phyloP scores from a whole-genome alignment of 2,329 filamentous ascomycete genomes.

The Epichloe baconii region DNA sequence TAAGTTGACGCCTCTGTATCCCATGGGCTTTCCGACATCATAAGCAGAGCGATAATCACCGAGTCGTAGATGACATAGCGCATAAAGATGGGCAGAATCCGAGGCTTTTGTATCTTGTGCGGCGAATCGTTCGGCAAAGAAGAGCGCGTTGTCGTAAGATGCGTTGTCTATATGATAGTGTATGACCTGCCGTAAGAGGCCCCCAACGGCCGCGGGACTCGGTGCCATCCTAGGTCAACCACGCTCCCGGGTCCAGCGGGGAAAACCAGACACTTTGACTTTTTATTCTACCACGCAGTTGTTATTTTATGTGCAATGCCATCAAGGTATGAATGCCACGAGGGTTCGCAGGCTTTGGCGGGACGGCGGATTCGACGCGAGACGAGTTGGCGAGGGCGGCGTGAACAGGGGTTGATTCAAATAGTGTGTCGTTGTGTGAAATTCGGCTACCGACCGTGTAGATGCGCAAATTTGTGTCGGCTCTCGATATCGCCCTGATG shows the following conservation, averaged over 20 bases:
- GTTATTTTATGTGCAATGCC: not conserved
- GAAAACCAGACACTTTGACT: not conserved
- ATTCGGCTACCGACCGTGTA: not conserved
- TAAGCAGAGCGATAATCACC: slow-evolving; percentile 77
- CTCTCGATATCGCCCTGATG: not conserved
- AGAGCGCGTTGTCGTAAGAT: slow-evolving; percentile 78
- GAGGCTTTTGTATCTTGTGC: slow-evolving; percentile 71
- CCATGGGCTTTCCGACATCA: slow-evolving; percentile 63
- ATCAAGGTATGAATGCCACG: slow-evolving; percentile 5
- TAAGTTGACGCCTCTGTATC: slow-evolving; percentile 59
- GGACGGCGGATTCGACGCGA: not conserved
- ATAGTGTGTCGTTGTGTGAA: not conserved
- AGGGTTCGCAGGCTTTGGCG: not conserved
- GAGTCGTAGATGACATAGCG: slow-evolving; percentile 71
- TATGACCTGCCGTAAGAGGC: slow-evolving; percentile 45
- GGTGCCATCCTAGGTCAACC: slow-evolving; percentile 34
- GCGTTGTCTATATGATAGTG: slow-evolving; percentile 78
- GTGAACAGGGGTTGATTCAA: not conserved
- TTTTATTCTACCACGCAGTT: not conserved
- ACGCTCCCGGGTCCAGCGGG: not conserved
- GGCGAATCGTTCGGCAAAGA: slow-evolving; percentile 76
- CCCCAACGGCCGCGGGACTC: slow-evolving; percentile 33
- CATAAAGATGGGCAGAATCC: slow-evolving; percentile 72
- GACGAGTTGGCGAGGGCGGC: not conserved
- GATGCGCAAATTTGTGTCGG: not conserved